These are phyloP conservation scores for Russula dissimulans DNA, from an alignment of 768 basidiomycete species.

Conservation along the genomic window DNA sequence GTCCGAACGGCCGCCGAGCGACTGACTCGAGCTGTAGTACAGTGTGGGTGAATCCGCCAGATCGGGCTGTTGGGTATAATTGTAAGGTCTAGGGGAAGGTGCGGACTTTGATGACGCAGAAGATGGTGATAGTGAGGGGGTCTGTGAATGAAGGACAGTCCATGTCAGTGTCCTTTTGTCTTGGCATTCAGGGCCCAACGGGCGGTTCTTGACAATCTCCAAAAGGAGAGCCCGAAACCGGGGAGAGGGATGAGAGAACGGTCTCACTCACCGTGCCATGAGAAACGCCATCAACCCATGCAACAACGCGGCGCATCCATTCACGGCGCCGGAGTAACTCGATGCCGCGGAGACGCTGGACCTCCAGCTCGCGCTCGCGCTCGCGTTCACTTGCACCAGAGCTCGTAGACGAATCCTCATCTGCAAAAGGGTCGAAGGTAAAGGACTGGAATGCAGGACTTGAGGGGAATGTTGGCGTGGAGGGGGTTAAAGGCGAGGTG, in stretches of 20 bases:
- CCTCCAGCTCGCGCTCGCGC: conserved; percentile 8
- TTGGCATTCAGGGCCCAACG: neutral
- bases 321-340: conserved; percentile 19
- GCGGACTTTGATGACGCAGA: neutral
- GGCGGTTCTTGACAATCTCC: neutral
- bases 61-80: conserved; percentile 10
- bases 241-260: neutral
- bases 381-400: conserved; percentile 8
- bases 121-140: conserved; percentile 10
- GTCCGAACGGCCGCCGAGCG: conserved; percentile 1
- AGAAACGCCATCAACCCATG: conserved; percentile 18
- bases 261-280: conserved; percentile 11
- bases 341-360: conserved; percentile 12
- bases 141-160: neutral
- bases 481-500: neutral
- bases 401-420: conserved; percentile 15
- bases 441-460: conserved; percentile 8
- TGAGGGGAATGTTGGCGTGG: neutral
- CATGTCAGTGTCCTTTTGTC: neutral
- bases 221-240: neutral
- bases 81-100: neutral
- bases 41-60: conserved; percentile 11
- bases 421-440: conserved; percentile 20
- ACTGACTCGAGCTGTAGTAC: conserved; percentile 11
- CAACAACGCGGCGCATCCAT: conserved; percentile 20